Evolutionary conservation across 257 asterid genomes (phyloP).

Genomic region (Thymus mandschuricus): DNA sequence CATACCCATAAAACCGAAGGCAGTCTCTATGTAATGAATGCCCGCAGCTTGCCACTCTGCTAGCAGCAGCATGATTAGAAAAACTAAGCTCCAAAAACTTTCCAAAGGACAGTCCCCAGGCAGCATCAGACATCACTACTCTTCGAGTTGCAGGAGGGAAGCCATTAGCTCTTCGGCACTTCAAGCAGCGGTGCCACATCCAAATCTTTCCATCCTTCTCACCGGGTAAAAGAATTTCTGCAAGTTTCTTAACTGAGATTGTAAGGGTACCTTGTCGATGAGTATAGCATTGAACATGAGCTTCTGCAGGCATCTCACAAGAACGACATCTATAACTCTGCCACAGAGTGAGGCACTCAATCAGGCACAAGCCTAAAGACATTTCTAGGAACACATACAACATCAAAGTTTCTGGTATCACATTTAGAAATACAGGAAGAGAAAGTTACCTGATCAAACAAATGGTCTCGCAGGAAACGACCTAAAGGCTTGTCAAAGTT

Average conservation of each 20-base stretch:
- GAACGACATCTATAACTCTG: slow-evolving; percentile 86
- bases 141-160: slow-evolving; percentile 95
- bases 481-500: slow-evolving; percentile 96
- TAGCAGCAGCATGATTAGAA: slow-evolving; percentile 97
- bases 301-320: slow-evolving; percentile 91
- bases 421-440: slow-evolving; percentile 12
- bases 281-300: slow-evolving; percentile 94
- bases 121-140: slow-evolving; percentile 98
- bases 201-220: slow-evolving; percentile 90
- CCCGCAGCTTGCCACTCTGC: slow-evolving; percentile 97
- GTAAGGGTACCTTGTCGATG: slow-evolving; percentile 95
- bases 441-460: slow-evolving; percentile 79
- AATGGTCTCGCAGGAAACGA: slow-evolving; percentile 83
- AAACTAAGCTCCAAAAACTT: slow-evolving; percentile 98
- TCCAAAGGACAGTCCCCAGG: slow-evolving; percentile 98
- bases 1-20: slow-evolving; percentile 94
- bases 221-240: slow-evolving; percentile 74
- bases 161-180: slow-evolving; percentile 81
- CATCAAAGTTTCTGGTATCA: not conserved
- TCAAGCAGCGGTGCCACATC: slow-evolving; percentile 99
- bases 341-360: slow-evolving; percentile 29
- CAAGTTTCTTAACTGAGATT: slow-evolving; percentile 86
- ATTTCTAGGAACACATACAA: slow-evolving; percentile 11
- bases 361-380: not conserved
- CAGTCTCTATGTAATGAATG: slow-evolving; percentile 95